Evolutionary conservation across 2,329 filamentous ascomycete species (phyloP).

Genomic region (Monosporascus sp.): DNA sequence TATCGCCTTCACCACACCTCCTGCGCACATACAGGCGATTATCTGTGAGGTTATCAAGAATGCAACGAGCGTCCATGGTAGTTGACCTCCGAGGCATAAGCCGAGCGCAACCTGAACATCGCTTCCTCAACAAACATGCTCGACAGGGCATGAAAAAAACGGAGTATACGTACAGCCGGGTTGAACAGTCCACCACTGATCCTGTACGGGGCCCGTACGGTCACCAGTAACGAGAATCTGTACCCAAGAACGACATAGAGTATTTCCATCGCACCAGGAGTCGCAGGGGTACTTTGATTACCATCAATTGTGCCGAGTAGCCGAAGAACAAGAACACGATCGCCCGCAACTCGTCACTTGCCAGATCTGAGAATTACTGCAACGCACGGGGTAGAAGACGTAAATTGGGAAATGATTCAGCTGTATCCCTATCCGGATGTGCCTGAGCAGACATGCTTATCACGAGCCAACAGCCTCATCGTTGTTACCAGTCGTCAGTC

Average conservation of each 20-base stretch:
- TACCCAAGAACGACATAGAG: conserved; percentile 38
- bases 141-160: neutral
- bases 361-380: too few relatives aligned
- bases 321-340: conserved; percentile 36
- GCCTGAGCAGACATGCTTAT: too few relatives aligned
- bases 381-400: too few relatives aligned
- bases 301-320: conserved; percentile 31
- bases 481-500: neutral
- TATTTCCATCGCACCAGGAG: conserved; percentile 20
- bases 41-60: conserved; percentile 49
- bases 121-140: neutral
- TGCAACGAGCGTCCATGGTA: conserved; percentile 40
- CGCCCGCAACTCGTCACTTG: too few relatives aligned
- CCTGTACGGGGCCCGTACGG: conserved; percentile 46
- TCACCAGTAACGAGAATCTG: conserved; percentile 40
- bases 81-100: conserved; percentile 44
- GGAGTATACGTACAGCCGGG: conserved; percentile 27
- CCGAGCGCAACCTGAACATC: conserved; percentile 41
- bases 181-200: conserved; percentile 41
- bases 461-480: neutral
- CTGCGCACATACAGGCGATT: conserved; percentile 48
- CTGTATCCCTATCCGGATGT: too few relatives aligned
- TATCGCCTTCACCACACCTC: conserved; percentile 48
- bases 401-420: too few relatives aligned
- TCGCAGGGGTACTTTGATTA: conserved; percentile 11